Percentiles rank a stretch among this genome's conserved stretches.
These are phyloP conservation scores for Macrolepiota dolichaula DNA, from an alignment of 768 basidiomycete genomes.

Conservation along the genomic window DNA sequence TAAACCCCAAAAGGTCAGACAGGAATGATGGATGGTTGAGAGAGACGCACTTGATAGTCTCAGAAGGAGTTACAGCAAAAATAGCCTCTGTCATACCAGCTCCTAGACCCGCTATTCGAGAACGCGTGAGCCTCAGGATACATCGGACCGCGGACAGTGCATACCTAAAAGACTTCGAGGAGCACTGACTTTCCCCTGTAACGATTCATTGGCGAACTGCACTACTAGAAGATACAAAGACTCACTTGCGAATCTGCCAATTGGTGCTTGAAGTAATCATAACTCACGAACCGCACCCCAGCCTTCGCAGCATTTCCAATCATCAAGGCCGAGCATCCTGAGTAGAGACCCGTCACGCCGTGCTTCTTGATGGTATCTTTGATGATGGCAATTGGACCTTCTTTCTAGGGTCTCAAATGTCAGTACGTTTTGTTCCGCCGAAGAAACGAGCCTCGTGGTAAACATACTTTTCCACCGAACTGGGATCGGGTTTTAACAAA, in stretches of 20 bases:
- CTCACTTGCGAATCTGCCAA: slow-evolving; percentile 81
- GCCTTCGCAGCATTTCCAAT: slow-evolving; percentile 93
- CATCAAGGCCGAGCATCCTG: slow-evolving; percentile 86
- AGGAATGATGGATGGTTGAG: background rate
- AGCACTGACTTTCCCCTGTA: slow-evolving; percentile 88
- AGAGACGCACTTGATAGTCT: slow-evolving; percentile 88
- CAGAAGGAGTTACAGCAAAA: slow-evolving; percentile 94
- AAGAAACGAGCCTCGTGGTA: background rate
- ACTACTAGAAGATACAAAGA: background rate
- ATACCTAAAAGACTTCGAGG: slow-evolving; percentile 80
- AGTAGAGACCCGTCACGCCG: slow-evolving; percentile 86
- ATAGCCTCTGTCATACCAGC: slow-evolving; percentile 93
- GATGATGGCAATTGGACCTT: slow-evolving; percentile 73
- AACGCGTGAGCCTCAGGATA: background rate
- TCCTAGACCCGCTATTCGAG: slow-evolving; percentile 62
- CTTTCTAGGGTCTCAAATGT: slow-evolving; percentile 30
- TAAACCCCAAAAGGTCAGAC: slow-evolving; percentile 25
- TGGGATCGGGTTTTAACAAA: slow-evolving; percentile 94
- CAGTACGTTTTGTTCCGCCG: background rate
- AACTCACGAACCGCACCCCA: slow-evolving; percentile 92
- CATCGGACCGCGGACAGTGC: background rate
- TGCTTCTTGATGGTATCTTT: slow-evolving; percentile 68
- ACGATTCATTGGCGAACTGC: slow-evolving; percentile 1
- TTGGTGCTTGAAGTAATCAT: slow-evolving; percentile 86
- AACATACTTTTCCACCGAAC: slow-evolving; percentile 72